phyloP scores from a whole-genome alignment of 768 basidiomycete genomes.

The Kwoniella bestiolae region DNA sequence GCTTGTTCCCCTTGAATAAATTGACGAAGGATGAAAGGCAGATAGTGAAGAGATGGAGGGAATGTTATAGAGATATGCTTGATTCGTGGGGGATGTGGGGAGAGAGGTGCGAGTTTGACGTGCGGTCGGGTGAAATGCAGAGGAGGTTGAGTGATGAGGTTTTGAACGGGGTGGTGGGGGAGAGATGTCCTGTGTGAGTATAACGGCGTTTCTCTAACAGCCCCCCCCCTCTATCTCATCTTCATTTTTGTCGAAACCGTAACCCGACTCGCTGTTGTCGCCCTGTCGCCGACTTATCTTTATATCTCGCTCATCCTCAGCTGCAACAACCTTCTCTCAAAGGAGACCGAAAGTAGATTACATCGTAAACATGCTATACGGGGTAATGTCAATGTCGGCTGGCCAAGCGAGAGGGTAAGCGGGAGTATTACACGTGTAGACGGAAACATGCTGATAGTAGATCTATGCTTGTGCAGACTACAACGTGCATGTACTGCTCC shows the following conservation, averaged over 20 bases:
- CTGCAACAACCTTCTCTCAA: conserved; percentile 35
- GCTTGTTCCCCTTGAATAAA: conserved; percentile 29
- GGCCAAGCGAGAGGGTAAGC: conserved; percentile 48
- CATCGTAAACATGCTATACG: conserved; percentile 39
- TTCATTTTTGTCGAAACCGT: not conserved
- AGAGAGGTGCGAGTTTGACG: conserved; percentile 47
- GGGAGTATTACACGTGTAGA: not conserved
- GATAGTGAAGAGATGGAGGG: conserved; percentile 45
- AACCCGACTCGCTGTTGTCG: not conserved
- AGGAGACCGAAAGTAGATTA: conserved; percentile 31
- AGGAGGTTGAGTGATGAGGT: conserved; percentile 29
- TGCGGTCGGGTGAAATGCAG: conserved; percentile 27
- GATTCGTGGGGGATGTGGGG: conserved; percentile 51
- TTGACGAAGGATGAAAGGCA: conserved; percentile 22
- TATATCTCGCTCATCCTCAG: conserved; percentile 8
- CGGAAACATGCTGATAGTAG: not conserved
- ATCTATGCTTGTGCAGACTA: conserved; percentile 24
- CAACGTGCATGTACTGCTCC: conserved; percentile 40
- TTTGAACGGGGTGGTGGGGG: conserved; percentile 23
- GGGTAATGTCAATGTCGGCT: conserved; percentile 28
- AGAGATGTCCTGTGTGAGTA: conserved; percentile 51
- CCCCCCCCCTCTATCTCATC: no score
- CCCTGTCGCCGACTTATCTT: not conserved
- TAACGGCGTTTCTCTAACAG: no score
- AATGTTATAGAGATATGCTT: conserved; percentile 51